A percentile compares a stretch with the other conserved stretches of the same genome.
phyloP scores from a whole-genome alignment of 2,329 filamentous ascomycete species.

The Xylaria multiplex region DNA sequence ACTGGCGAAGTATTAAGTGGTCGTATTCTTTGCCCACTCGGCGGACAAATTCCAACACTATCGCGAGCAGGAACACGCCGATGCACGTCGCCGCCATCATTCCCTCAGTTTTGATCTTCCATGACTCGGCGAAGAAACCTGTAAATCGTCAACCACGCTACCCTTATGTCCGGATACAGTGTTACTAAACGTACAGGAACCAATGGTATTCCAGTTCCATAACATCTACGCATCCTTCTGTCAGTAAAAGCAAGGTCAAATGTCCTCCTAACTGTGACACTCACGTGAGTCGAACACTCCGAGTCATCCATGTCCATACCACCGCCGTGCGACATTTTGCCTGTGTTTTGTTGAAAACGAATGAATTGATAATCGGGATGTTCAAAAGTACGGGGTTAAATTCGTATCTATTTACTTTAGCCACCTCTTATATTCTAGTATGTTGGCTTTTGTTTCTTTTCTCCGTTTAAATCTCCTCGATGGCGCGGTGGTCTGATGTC shows the following conservation, averaged over 20 bases:
- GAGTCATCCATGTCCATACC: constrained; percentile 41
- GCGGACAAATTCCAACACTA: constrained; percentile 54
- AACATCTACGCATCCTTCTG: constrained; percentile 52
- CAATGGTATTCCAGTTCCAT: constrained; percentile 57
- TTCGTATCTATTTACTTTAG: not conserved
- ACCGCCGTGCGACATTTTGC: constrained; percentile 24
- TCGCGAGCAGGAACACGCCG: constrained; percentile 54
- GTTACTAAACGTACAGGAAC: constrained; percentile 49
- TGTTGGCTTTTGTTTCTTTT: not conserved
- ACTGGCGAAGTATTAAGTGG: constrained; percentile 52
- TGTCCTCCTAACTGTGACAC: not conserved
- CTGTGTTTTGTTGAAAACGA: not conserved
- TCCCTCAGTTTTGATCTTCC: constrained; percentile 54
- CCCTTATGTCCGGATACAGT: not conserved
- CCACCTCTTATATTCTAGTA: constrained; percentile 4
- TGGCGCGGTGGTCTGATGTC: not conserved
- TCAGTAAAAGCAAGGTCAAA: constrained; percentile 30
- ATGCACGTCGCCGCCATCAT: constrained; percentile 58
- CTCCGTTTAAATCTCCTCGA: not conserved
- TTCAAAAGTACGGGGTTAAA: not conserved
- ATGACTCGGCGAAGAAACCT: constrained; percentile 54
- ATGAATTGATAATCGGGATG: not conserved
- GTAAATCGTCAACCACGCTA: not conserved
- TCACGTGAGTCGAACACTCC: constrained; percentile 29
- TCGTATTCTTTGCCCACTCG: constrained; percentile 57